Evolutionary conservation across 306 rosid species (phyloP), one percentile per base, ranked within the genome.

Genomic region (Boehmeria nivea): DNA sequence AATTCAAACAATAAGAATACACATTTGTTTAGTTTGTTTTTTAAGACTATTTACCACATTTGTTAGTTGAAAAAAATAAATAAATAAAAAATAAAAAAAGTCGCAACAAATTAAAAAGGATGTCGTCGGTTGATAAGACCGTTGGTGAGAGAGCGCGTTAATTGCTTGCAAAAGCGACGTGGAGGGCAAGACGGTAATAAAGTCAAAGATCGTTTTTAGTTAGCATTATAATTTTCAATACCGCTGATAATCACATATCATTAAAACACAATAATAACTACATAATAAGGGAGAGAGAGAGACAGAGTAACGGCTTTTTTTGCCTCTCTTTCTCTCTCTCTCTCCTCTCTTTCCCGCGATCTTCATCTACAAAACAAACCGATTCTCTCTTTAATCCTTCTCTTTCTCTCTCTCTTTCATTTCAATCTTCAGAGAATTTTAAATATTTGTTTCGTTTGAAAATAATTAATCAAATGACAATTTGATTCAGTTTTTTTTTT

Each of bases 271-370:
- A 34, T 60, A 21, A 10, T 18, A 22, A n/a, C 4, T 44, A 36
- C 43, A 18, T 7, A 39, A 21, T 25, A 27, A 55, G 51, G n/a
- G 12, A 44, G 44, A 37, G 64, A 50, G 60, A 15, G 64, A 62
- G 69, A 53, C 60, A 68, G 36, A 51, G 43, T 23, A 76, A 75
- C 66, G 74, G 70, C 71, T 60, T 59, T 28, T n/a, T 17, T n/a
- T n/a, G n/a, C n/a, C n/a, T n/a, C n/a, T 56, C 51, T 8, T 60
- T 65, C 63, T 70, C 6, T 69, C 80, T 62, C 59, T 44, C 18
- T 66, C 68, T 62, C 39, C 45, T 34, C 24, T 37, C 14, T 1
- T 51, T 60, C 50, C n/a, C 51, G 50, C 77, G 51, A 54, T 61
- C 61, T 57, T 53, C 3, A 66, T 46, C 60, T 16, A 40, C 45